Conservation (phyloP, 1,284 basidiomycete genomes). For the Afroboletus lepidellus region DNA sequence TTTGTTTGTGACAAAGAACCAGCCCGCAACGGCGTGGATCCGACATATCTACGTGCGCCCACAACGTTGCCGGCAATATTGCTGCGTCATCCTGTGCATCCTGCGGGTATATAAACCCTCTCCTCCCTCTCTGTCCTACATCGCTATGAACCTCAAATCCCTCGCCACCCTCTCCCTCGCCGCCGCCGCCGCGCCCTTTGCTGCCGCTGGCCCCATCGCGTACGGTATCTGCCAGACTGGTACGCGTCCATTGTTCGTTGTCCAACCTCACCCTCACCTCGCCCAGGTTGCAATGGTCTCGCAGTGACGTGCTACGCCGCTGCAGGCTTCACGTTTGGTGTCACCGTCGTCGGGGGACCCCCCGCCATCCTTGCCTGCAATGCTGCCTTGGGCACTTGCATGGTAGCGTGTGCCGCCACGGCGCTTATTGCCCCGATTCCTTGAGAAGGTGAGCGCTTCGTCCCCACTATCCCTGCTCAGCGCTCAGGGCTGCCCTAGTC, state of each 20-base stretch:
- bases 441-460: constrained; percentile 9
- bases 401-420: constrained; percentile 39
- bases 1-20: no score
- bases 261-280: background rate
- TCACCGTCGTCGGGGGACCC: constrained; percentile 43
- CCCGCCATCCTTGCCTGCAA: constrained; percentile 52
- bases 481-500: background rate
- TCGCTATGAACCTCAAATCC: constrained; percentile 29
- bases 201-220: constrained; percentile 40
- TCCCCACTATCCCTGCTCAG: no score
- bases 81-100: no score
- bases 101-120: constrained; percentile 7
- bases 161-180: constrained; percentile 20
- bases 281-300: constrained; percentile 52
- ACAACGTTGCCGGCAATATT: constrained; percentile 2
- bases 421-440: constrained; percentile 34
- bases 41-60: no score
- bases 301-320: constrained; percentile 53
- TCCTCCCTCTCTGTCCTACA: background rate
- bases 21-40: no score
- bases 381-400: constrained; percentile 46
- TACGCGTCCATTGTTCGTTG: constrained; percentile 14
- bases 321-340: constrained; percentile 52
- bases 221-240: constrained; percentile 52
- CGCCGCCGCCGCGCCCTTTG: constrained; percentile 22